Base-by-base conservation (phyloP, 306 rosid species). In the Alnus glutinosa region DNA sequence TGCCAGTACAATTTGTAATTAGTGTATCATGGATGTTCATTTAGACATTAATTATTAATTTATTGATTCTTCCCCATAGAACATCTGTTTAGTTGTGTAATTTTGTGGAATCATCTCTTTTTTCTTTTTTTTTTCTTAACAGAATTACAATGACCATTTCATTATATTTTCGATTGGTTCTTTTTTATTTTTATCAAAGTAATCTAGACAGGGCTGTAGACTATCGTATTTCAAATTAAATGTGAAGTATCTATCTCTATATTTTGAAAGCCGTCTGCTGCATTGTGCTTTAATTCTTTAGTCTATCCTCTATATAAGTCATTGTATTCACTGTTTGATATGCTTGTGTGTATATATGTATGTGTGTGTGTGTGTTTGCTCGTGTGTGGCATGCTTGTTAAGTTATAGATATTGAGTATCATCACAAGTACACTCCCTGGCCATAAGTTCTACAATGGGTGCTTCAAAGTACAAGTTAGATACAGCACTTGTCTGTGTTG, bases 1-100 rank as follows among this genome's bases (percentile, higher is more conserved):
- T 84, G 89, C 91, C 87, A 50, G 86, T 87, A 83, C 93, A 85
- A 85, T 87, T 85, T 91, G 97, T 94, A 92, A 91, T 90, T 91
- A 89, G 83, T 91, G 91, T 88, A 93, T 84, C 89, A 84, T 87
- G 77, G 81, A 95, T 84, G 86, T 90, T 89, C 84, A 85, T 87
- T 83, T 89, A 85, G 90, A 86, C 89, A 82, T 88, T 86, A 77
- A 93, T 82, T 79, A 87, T 90, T 87, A 85, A 91, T 95, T 95
- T 87, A 89, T 95, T 95, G 92, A 93, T 95, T 95, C 91, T 93
- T 89, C 94, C 58, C 88, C 81, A 81, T 70, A 47, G 70, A 85
- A 86, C 84, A 44, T 72, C 84, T 73, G 62, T 82, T 49, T 81
- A 47, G 81, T 69, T 89, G 95, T 87, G 87, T 79, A 87, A 85